Evolutionary conservation across 2,329 filamentous ascomycete species (phyloP), one percentile per base, ranked within the genome.

Genomic region (Penicillium sp.): DNA sequence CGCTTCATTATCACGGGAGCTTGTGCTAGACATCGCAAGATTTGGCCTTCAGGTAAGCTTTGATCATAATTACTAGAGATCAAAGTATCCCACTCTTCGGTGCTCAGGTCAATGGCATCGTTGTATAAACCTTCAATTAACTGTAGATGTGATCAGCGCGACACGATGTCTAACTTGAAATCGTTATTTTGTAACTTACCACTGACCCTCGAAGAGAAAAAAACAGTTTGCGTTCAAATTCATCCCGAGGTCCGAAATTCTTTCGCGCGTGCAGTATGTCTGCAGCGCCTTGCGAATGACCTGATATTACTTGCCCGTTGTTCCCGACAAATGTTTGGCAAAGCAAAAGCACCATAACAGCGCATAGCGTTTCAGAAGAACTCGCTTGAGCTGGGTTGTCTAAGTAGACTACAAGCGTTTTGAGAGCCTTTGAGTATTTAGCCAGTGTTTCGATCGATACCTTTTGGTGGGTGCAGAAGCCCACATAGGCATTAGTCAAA

Each of bases 41-140:
- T 67, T 19, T 63, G 61, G 18, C 70, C 70, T 30, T 73, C 70
- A 4, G 64, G 64, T 0, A 57, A 55, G 7, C 44, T 40, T 23
- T 55, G 49, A 34, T 74, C 67, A 10, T 69, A 57, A 8, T 71
- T 62, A 50, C 59, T 73, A 16, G 51, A 60, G 11, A 73, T 65
- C 2, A 75, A 62, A 13, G 51, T 50, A 13, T 65, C 61, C 72
- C 73, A 76, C 56, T 75, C 71, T 16, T 62, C 43, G 3, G 58
- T 51, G 1, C 51, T 66, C 6, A 75, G 63, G 6, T 65, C 51
- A 23, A 76, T 74, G 19, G 59, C 64, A 3, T 65, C 53, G 36
- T 73, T 73, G 50, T 69, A 67, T 11, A 75, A 47, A 0, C 66
- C 69, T 55, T 75, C 72, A 42, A 74, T 71, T 5, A 75, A 55